A percentile compares a stretch with the other conserved stretches of the same genome.
phyloP scores from a whole-genome alignment of 1,139 yeast genomes.

The Kodamaea ohmeri region DNA sequence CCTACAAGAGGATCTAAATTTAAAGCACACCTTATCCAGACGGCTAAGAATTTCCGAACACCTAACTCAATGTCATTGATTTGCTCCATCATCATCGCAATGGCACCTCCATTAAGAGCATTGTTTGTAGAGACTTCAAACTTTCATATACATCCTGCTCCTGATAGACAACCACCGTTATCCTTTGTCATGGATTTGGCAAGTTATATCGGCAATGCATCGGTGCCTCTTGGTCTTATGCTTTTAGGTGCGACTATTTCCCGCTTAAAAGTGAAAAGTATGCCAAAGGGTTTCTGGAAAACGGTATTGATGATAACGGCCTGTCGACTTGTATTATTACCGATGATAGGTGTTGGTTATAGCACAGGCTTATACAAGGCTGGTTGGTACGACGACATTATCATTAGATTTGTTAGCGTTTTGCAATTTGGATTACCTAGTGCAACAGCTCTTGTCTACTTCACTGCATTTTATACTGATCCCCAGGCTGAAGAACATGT shows the following conservation, averaged over 20 bases:
- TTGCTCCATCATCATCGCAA: constrained; percentile 59
- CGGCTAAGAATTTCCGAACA: constrained; percentile 57
- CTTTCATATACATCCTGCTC: constrained; percentile 56
- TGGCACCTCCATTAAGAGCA: constrained; percentile 86
- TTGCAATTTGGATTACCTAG: constrained; percentile 79
- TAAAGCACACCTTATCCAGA: constrained; percentile 14
- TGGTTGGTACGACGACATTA: constrained; percentile 52
- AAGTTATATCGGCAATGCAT: constrained; percentile 77
- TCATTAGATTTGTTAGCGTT: constrained; percentile 63
- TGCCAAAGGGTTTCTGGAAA: constrained; percentile 75
- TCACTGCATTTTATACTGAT: constrained; percentile 81
- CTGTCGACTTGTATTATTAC: constrained; percentile 35
- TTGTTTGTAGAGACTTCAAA: constrained; percentile 51
- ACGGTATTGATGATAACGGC: constrained; percentile 41
- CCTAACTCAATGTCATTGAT: constrained; percentile 71
- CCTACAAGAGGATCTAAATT: constrained; percentile 6
- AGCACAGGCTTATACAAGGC: constrained; percentile 43
- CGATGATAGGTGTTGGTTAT: constrained; percentile 46
- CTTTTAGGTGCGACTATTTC: constrained; percentile 86
- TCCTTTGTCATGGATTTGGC: constrained; percentile 81
- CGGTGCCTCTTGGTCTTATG: constrained; percentile 82
- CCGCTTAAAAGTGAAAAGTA: constrained; percentile 54
- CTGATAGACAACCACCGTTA: constrained; percentile 79
- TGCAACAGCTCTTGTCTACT: constrained; percentile 79
- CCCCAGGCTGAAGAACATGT: constrained; percentile 56